Percentiles rank a stretch among this genome's conserved stretches.
Conservation (phyloP, 257 asterid genomes). For the Cynanchum wilfordii region DNA sequence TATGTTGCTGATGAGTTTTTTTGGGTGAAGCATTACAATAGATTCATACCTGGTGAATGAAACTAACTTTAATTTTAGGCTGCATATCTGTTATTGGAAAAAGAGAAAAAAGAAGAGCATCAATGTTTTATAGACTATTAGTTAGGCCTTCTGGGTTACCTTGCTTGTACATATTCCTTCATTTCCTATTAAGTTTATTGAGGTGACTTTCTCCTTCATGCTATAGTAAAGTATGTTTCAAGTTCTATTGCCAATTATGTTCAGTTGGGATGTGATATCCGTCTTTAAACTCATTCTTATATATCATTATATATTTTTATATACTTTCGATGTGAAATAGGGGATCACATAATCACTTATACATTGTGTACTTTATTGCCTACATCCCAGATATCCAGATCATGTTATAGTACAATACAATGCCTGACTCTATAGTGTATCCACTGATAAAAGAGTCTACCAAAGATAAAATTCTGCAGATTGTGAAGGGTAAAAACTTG, state of each 20-base stretch:
- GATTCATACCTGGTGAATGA: not conserved
- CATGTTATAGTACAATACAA: not conserved
- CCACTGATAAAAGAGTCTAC: not conserved
- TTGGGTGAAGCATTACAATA: not conserved
- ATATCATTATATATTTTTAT: too few species aligned
- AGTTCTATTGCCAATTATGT: not conserved
- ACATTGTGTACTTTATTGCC: too few species aligned
- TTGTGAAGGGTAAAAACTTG: not conserved
- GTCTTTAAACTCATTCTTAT: too few species aligned
- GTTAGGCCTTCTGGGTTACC: conserved; percentile 1
- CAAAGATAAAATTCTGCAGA: too few species aligned
- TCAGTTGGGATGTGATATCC: not conserved
- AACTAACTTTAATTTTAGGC: conserved; percentile 6
- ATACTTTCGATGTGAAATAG: too few species aligned
- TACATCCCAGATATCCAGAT: not conserved
- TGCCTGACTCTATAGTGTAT: not conserved
- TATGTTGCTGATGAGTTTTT: not conserved
- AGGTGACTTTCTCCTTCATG: not conserved
- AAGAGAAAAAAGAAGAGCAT: not conserved
- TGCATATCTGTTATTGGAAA: not conserved
- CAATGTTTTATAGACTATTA: not conserved
- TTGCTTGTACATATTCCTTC: not conserved
- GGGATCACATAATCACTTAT: too few species aligned
- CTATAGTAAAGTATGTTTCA: not conserved
- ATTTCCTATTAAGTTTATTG: not conserved